phyloP scores from a whole-genome alignment of 352 stramenopile species.

The Lagenidium giganteum region DNA sequence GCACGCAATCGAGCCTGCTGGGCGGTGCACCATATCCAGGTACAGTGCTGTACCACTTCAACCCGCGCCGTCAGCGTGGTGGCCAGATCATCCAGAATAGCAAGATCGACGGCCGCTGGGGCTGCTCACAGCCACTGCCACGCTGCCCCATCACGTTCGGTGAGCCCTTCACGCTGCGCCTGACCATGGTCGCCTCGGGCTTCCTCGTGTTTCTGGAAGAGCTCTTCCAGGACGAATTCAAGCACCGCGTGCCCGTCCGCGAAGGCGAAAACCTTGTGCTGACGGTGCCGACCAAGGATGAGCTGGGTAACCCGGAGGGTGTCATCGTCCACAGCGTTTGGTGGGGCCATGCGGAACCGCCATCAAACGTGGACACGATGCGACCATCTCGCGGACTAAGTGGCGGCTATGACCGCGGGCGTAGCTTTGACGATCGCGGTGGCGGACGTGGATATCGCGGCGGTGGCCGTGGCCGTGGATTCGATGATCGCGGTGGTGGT shows the following conservation, averaged over 20 bases:
- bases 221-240: slow-evolving; percentile 80
- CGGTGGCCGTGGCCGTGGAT: slow-evolving; percentile 19
- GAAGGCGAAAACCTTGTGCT: slow-evolving; percentile 79
- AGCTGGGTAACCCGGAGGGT: slow-evolving; percentile 65
- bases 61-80: slow-evolving; percentile 53
- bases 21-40: slow-evolving; percentile 64
- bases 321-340: slow-evolving; percentile 78
- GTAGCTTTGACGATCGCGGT: slow-evolving; percentile 23
- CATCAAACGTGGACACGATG: slow-evolving; percentile 58
- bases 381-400: slow-evolving; percentile 24
- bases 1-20: slow-evolving; percentile 64
- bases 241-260: slow-evolving; percentile 77
- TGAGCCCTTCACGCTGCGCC: slow-evolving; percentile 67
- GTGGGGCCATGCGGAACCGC: slow-evolving; percentile 76
- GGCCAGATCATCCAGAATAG: slow-evolving; percentile 78
- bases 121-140: slow-evolving; percentile 54
- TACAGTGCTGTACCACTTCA: slow-evolving; percentile 81
- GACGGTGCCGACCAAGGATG: slow-evolving; percentile 66
- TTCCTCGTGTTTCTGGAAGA: slow-evolving; percentile 80
- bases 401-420: slow-evolving; percentile 21
- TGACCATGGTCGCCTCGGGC: slow-evolving; percentile 65
- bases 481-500: slow-evolving; percentile 22
- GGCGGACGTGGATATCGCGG: slow-evolving; percentile 26
- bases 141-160: slow-evolving; percentile 70
- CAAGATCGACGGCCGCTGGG: slow-evolving; percentile 78